phyloP scores from a whole-genome alignment of 257 asterid genomes.

The Verbascum thapsus region DNA sequence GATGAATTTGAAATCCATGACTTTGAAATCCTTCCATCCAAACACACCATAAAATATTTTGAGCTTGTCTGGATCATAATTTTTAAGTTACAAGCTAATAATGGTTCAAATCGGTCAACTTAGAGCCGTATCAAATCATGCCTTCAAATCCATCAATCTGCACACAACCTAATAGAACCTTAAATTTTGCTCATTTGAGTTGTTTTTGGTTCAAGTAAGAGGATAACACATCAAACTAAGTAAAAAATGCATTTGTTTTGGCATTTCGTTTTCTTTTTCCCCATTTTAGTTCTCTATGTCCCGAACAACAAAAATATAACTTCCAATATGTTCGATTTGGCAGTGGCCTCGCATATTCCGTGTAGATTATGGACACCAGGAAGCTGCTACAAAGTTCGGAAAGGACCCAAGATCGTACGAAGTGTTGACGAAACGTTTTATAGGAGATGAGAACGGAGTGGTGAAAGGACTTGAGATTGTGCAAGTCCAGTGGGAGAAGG shows the following conservation, averaged over 20 bases:
- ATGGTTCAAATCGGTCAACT: too few relatives aligned
- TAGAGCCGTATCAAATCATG: too few relatives aligned
- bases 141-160: too few relatives aligned
- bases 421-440: constrained; percentile 85
- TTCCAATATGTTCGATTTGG: constrained; percentile 15
- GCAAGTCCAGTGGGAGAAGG: constrained; percentile 91
- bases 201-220: not conserved
- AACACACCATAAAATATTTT: too few relatives aligned
- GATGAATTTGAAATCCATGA: too few relatives aligned
- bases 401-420: constrained; percentile 92
- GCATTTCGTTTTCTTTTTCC: not conserved
- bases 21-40: too few relatives aligned
- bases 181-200: not conserved
- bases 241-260: not conserved
- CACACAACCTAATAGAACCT: not conserved
- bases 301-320: not conserved
- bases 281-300: not conserved
- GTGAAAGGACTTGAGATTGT: constrained; percentile 84
- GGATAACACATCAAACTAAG: not conserved
- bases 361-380: constrained; percentile 95
- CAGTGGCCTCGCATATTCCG: constrained; percentile 99
- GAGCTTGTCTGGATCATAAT: too few relatives aligned
- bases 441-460: constrained; percentile 81
- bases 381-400: constrained; percentile 89
- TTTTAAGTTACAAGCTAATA: too few relatives aligned